A percentile compares a stretch with the other conserved stretches of the same genome.
Conservation (phyloP, 352 stramenopile genomes). For the Phytopythium chamaehyphon region DNA sequence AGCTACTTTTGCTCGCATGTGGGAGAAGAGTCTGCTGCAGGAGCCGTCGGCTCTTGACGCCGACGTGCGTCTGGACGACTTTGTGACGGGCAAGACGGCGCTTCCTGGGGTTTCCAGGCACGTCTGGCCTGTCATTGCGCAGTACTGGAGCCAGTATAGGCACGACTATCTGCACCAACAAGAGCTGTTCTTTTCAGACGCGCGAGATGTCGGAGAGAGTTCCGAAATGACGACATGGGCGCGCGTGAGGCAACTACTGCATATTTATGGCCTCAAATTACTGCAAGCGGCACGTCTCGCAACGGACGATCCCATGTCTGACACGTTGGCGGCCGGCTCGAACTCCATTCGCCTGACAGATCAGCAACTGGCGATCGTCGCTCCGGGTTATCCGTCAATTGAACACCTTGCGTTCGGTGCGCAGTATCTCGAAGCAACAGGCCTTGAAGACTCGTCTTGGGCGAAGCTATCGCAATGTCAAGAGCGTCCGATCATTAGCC, state of each 20-base stretch:
- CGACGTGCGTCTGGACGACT: slow-evolving; percentile 43
- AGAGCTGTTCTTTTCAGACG: slow-evolving; percentile 52
- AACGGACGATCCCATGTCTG: slow-evolving; percentile 9
- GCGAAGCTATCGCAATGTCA: too few species aligned
- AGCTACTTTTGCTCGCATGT: slow-evolving; percentile 47
- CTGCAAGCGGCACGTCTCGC: slow-evolving; percentile 30
- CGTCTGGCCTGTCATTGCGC: slow-evolving; percentile 55
- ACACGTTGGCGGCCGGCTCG: neutral
- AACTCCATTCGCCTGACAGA: slow-evolving; percentile 12
- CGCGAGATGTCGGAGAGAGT: neutral
- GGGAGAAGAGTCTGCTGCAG: slow-evolving; percentile 39
- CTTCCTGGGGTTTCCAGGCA: slow-evolving; percentile 42
- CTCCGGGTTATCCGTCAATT: slow-evolving; percentile 18
- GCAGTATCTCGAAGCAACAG: slow-evolving; percentile 18
- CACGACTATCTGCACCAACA: slow-evolving; percentile 62
- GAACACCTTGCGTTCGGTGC: slow-evolving; percentile 31
- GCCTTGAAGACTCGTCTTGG: neutral
- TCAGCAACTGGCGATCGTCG: slow-evolving; percentile 17
- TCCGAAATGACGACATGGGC: slow-evolving; percentile 20
- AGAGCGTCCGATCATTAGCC: slow-evolving; percentile 37
- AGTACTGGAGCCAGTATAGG: slow-evolving; percentile 60
- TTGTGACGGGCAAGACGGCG: slow-evolving; percentile 21
- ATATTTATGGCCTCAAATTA: slow-evolving; percentile 53
- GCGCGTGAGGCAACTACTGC: slow-evolving; percentile 25
- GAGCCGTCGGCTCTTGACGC: neutral